These are phyloP conservation scores for Fusarium stilboides DNA, from an alignment of 2,329 filamentous ascomycete species.

Conservation along the genomic window DNA sequence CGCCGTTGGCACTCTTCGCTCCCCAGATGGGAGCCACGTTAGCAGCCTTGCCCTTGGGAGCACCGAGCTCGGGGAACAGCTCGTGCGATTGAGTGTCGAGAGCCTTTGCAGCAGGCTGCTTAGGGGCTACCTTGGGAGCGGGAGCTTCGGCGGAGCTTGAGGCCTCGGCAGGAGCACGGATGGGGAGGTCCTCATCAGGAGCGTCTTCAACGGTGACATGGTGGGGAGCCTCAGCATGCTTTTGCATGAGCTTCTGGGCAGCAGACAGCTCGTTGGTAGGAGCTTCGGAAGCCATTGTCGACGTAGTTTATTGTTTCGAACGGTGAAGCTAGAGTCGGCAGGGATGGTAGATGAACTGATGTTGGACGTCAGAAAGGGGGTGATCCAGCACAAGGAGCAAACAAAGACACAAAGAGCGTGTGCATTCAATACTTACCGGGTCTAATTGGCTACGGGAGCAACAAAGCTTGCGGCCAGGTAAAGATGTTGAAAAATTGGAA, in stretches of 20 bases:
- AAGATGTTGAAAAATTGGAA: slow-evolving; percentile 31
- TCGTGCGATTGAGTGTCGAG: slow-evolving; percentile 92
- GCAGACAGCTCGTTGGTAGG: slow-evolving; percentile 64
- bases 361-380: slow-evolving; percentile 30
- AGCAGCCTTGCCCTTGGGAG: slow-evolving; percentile 75
- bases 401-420: neutral
- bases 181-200: slow-evolving; percentile 82
- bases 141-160: slow-evolving; percentile 64
- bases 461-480: slow-evolving; percentile 44
- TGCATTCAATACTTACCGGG: slow-evolving; percentile 25
- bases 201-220: slow-evolving; percentile 84
- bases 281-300: slow-evolving; percentile 61
- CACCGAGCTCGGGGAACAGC: slow-evolving; percentile 92
- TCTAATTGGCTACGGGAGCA: slow-evolving; percentile 42
- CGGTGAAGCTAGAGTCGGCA: slow-evolving; percentile 26
- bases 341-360: slow-evolving; percentile 25
- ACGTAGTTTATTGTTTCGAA: slow-evolving; percentile 30
- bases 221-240: slow-evolving; percentile 69
- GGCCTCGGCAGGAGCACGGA: slow-evolving; percentile 64
- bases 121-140: slow-evolving; percentile 75
- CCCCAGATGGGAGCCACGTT: slow-evolving; percentile 84
- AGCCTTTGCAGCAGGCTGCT: slow-evolving; percentile 71
- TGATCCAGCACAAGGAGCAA: neutral
- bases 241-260: slow-evolving; percentile 75
- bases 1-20: slow-evolving; percentile 73